Evolutionary conservation across 2,329 filamentous ascomycete genomes (phyloP).

Genomic region (Colletotrichum camelliae): DNA sequence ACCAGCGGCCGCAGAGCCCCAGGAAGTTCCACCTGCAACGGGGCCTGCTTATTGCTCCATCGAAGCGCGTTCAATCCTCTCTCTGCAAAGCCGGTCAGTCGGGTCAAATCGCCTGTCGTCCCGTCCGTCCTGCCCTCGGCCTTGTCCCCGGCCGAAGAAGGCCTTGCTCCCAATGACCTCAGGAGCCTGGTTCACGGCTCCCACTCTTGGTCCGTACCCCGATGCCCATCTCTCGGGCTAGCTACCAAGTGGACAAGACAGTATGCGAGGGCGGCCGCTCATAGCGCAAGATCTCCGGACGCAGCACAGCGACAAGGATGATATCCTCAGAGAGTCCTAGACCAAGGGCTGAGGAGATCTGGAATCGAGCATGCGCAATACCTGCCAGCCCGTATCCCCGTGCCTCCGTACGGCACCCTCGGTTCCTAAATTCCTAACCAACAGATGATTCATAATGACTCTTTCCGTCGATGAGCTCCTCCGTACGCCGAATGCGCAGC

Average conservation of each 20-base stretch:
- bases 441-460: not conserved
- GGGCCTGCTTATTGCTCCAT: conserved; percentile 2
- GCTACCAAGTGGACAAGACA: not conserved
- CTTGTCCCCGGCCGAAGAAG: not conserved
- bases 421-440: not conserved
- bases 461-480: not conserved
- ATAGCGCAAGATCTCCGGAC: not conserved
- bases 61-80: not conserved
- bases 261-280: not conserved
- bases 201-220: not conserved
- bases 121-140: not conserved
- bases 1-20: conserved; percentile 9
- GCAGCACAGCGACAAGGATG: not conserved
- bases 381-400: not conserved
- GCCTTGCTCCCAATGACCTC: not conserved
- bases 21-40: not conserved
- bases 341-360: not conserved
- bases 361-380: not conserved
- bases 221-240: not conserved
- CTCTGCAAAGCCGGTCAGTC: not conserved
- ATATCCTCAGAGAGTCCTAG: not conserved
- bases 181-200: not conserved
- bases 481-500: not conserved
- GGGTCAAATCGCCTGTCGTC: conserved; percentile 1
- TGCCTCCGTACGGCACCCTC: not conserved